Percentiles rank a stretch among this genome's conserved stretches.
These are phyloP conservation scores for Fusarium agapanthi DNA, from an alignment of 2,329 filamentous ascomycete genomes.

Conservation along the genomic window DNA sequence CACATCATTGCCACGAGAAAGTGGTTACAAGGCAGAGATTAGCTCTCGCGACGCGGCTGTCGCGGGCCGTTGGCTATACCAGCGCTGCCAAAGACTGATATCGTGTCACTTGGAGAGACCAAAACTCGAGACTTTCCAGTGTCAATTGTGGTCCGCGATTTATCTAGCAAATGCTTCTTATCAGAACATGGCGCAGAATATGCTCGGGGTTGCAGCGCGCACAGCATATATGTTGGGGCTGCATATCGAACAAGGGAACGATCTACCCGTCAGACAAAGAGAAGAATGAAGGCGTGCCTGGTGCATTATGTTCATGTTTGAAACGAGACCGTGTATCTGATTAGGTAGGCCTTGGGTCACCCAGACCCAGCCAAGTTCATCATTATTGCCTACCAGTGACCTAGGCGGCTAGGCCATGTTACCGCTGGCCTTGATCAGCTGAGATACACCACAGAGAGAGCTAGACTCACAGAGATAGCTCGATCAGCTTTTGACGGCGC, in stretches of 20 bases:
- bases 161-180: not conserved
- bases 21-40: not conserved
- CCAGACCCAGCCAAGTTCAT: too few relatives aligned
- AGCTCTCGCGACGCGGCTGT: not conserved
- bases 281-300: not conserved
- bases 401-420: fast-evolving
- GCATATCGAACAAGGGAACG: not conserved
- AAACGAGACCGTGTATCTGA: not conserved
- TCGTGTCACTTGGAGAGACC: not conserved
- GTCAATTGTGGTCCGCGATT: not conserved
- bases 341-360: not conserved
- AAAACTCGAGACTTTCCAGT: not conserved
- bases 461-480: not conserved
- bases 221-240: not conserved
- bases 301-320: not conserved
- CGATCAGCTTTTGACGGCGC: not conserved
- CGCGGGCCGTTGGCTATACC: not conserved
- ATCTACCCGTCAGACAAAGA: not conserved
- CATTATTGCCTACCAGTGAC: not conserved
- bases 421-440: fast-evolving
- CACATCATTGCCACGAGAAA: not conserved
- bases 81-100: not conserved
- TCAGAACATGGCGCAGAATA: not conserved
- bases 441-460: not conserved
- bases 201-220: not conserved